Conservation (phyloP, 73 alveolate species). For the Tetrahymena thermophila region DNA sequence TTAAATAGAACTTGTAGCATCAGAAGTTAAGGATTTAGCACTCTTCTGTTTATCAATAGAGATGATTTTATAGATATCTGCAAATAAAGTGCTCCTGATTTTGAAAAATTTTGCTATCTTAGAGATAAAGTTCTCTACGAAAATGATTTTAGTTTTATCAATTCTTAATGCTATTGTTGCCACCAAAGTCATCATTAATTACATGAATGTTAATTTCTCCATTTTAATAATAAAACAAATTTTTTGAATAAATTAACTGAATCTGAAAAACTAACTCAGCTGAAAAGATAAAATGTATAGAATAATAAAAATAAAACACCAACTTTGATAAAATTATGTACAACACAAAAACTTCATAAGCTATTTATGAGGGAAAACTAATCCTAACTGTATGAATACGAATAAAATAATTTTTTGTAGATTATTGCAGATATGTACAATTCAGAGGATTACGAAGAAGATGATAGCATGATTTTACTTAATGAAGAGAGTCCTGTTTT, state of each 20-base stretch:
- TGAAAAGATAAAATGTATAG: background rate
- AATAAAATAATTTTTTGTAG: background rate
- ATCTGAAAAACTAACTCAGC: background rate
- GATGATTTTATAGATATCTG: background rate
- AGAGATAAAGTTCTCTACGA: constrained; percentile 15
- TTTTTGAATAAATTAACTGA: background rate
- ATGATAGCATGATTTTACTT: background rate
- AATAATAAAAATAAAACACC: background rate
- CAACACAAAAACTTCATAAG: background rate
- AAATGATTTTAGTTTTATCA: background rate
- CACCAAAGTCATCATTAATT: background rate
- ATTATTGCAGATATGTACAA: background rate
- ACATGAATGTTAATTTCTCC: constrained; percentile 3
- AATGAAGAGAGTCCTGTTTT: background rate
- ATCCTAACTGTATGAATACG: background rate
- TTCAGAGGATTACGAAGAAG: background rate
- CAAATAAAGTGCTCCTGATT: background rate
- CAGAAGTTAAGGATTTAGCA: constrained; percentile 25
- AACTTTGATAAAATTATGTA: background rate
- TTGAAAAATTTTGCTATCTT: constrained; percentile 15
- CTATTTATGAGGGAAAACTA: background rate
- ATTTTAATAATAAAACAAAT: background rate
- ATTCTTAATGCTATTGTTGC: constrained; percentile 4
- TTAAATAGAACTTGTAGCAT: constrained; percentile 1
- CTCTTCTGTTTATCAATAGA: background rate